Evolutionary conservation across 2,329 filamentous ascomycete species (phyloP), one percentile per base, ranked within the genome.

Genomic region (Fusarium temperatum): DNA sequence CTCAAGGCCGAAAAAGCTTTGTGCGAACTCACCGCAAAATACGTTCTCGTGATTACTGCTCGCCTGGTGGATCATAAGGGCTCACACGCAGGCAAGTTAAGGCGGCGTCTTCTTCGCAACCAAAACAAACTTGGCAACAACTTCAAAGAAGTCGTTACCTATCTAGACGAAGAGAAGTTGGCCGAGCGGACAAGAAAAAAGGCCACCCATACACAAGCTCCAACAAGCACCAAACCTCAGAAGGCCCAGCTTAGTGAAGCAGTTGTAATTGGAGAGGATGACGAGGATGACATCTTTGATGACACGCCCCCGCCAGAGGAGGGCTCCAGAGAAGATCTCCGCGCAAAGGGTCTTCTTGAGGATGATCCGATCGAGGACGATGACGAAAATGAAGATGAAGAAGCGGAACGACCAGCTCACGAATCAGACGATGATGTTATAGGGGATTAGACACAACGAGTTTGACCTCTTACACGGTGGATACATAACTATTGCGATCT

Each of bases 1-100:
- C 87, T 98, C 39, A 87, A 95, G 66, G 91, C 94, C 0, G 96
- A 98, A 82, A 93, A 96, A 80, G 90, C 91, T 26, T 88, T 98
- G 2, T 98, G 96, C 82, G 93, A 96, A 77, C 86, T 98, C 32
- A 92, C 95, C 1, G 92, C 91, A 71, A 97, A 96, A 80, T 89
- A 97, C 48, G 93, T 98, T 42, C 89, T 97, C 47, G 93, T 92
- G 18, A 91, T 97, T 28, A 86, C 93, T 15, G 94, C 91, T 26
- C 91, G 90, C 60, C 90, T 95, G 45, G 86, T 98, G 57, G 94
- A 97, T 79, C 84, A 86, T 47, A 86, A 85, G 4, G 90, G 89
- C 12, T 83, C 88, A 17, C 84, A 89, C 36, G 88, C 88, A 14
- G 91, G 90, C 36, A 90, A 89, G 79, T 87, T 97, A 41, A 89